A percentile compares a stretch with the other conserved stretches of the same genome.
Conservation (phyloP, 75 land plant genomes). For the Pinus taeda region DNA sequence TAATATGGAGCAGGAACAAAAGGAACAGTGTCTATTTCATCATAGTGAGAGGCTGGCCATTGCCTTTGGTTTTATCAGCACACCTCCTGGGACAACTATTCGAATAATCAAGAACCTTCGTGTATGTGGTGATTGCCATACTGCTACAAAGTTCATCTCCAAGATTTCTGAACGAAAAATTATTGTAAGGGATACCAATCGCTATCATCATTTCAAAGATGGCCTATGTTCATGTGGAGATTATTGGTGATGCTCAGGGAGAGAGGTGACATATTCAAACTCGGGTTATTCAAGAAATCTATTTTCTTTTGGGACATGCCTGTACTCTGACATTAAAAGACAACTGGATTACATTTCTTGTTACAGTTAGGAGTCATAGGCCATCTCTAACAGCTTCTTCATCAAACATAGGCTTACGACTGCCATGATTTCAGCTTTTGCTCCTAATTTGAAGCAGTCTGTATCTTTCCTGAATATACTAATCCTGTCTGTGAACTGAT, state of each 20-base stretch:
- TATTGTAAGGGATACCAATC: slow-evolving; percentile 20
- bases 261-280: too few relatives aligned
- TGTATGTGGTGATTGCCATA: slow-evolving; percentile 24
- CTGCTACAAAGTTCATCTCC: slow-evolving; percentile 16
- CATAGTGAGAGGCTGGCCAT: slow-evolving; percentile 35
- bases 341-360: too few relatives aligned
- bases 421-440: too few relatives aligned
- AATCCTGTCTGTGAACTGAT: too few relatives aligned
- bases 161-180: slow-evolving; percentile 9
- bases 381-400: too few relatives aligned
- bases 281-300: too few relatives aligned
- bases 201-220: slow-evolving; percentile 21
- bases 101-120: slow-evolving; percentile 19
- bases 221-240: slow-evolving; percentile 31
- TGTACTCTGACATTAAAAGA: too few relatives aligned
- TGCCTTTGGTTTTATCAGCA: slow-evolving; percentile 21
- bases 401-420: too few relatives aligned
- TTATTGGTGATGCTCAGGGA: slow-evolving; percentile 7
- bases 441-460: too few relatives aligned
- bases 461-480: too few relatives aligned
- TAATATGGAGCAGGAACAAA: slow-evolving; percentile 9
- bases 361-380: too few relatives aligned
- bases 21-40: slow-evolving; percentile 7
- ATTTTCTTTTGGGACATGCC: too few relatives aligned
- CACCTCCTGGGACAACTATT: slow-evolving; percentile 25